Evolutionary conservation across 2,329 filamentous ascomycete genomes (phyloP), one percentile per base, ranked within the genome.

Genomic region (Trichophyton mentagrophytes): DNA sequence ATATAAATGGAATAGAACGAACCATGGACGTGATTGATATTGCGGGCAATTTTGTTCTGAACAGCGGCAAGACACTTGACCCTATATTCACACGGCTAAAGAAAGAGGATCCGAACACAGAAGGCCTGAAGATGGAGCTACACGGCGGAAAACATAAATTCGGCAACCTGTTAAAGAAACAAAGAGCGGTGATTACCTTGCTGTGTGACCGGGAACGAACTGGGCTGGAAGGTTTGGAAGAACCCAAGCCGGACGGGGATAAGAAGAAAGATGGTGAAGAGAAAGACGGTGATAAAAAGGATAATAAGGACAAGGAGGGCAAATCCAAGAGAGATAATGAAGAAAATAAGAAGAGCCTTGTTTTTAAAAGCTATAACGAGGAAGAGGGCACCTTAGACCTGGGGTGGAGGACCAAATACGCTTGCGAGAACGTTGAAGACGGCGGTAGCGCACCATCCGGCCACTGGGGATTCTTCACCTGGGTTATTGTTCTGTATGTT

Each of bases 391-490:
- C 89, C 9, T 74, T 97, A 65, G 83, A 85, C 60, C 72, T 97
- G 69, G 85, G 87, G 40, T 99, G 92, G 92, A 78, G 82, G 70
- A 96, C 92, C 13, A 90, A 92, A 73, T 85, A 90, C 70, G 92
- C 89, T 0, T 97, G 93, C 66, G 74, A 77, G 56, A 75, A 78
- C 15, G 77, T 75, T 8, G 78, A 47, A 74, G 73, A 20, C 8
- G 62, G 70, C 60, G 68, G 69, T 44, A 66, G 70, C 47, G 72
- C 76, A 61, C 77, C 77, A 61, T 78, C 79, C 59, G 73, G 73
- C 17, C 81, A 84, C 70, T 97, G 92, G 93, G 93, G 93, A 1
- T 93, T 96, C 79, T 97, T 97, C 70, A 96, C 92, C 17, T 99
- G 93, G 93, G 83, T 97, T 69, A 83, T 97, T 66, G 85, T 99